A percentile compares a stretch with the other conserved stretches of the same genome.
phyloP scores from a whole-genome alignment of 2,329 filamentous ascomycete genomes.

The Ramularia endophylla region DNA sequence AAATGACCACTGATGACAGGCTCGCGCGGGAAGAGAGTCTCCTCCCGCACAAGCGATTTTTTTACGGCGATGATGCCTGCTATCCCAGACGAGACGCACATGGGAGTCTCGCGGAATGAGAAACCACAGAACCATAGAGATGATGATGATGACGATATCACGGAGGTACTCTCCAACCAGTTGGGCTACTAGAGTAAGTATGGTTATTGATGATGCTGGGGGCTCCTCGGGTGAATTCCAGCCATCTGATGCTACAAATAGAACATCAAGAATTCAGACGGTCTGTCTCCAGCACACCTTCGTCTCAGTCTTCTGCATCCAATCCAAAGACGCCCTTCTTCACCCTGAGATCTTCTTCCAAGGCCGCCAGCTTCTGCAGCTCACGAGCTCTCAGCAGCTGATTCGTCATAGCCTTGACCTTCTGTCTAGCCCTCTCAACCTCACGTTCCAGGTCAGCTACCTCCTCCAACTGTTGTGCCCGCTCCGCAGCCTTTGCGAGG shows the following conservation, averaged over 20 bases:
- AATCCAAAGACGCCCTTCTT: slow-evolving; percentile 43
- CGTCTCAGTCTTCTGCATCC: slow-evolving; percentile 17
- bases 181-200: too few species aligned
- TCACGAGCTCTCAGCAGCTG: slow-evolving; percentile 47
- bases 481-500: slow-evolving; percentile 42
- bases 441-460: slow-evolving; percentile 50
- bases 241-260: too few species aligned
- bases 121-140: slow-evolving; percentile 5
- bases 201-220: too few species aligned
- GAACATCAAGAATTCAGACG: too few species aligned
- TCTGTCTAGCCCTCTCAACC: slow-evolving; percentile 36
- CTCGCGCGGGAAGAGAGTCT: too few species aligned
- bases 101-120: too few species aligned
- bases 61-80: too few species aligned
- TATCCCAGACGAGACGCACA: neutral
- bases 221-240: too few species aligned
- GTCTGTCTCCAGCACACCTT: too few species aligned
- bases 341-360: slow-evolving; percentile 49
- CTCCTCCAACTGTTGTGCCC: slow-evolving; percentile 46
- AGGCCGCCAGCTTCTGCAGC: slow-evolving; percentile 43
- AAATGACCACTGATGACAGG: too few species aligned
- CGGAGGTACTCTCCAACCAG: too few species aligned
- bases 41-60: too few species aligned
- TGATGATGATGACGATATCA: slow-evolving; percentile 4
- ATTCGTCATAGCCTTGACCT: slow-evolving; percentile 37